Base-by-base conservation (phyloP, 2,329 filamentous ascomycete genomes). In the Pseudogymnoascus sp. region DNA sequence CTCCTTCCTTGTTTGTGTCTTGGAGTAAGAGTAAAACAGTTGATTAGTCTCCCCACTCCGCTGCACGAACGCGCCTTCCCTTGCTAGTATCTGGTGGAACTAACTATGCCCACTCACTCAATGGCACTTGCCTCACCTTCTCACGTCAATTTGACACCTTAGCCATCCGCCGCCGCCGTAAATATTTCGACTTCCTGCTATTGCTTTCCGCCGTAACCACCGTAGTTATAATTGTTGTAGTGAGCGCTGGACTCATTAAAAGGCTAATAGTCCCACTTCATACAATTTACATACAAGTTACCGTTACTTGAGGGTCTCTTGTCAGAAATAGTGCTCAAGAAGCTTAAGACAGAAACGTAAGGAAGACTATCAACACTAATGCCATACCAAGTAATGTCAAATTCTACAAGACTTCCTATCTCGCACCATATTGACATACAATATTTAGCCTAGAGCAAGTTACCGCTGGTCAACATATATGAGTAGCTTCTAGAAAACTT, bases 1-100 rank as follows among this genome's bases (percentile, higher is more conserved):
- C 47, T 54, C 47, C 47, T 54, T 54, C 47, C 47, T 54, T 54
- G n/a, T n/a, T 12, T 33, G 43, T 54, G 43, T 18, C 25, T 18
- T 33, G 11, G n/a, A 54, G 47, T 18, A 20, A 33, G n/a, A 54
- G 47, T 18, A 20, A 33, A 43, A 22, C 4, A 22, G 4, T 14
- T 12, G 47, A 18, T 12, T 33, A 54, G 8, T 33, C 22, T 30
- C 1, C 1, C n/a, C 18, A 54, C n/a, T 9, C n/a, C 9, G 12
- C 9, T 33, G 2, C 12, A 54, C 47, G 25, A 18, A 18, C n/a
- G 28, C 5, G 12, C 47, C 25, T 33, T 30, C 28, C 11, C 9
- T 18, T 54, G 28, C 9, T 18, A 33, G 5, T 54, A 33, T 33
- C 9, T 36, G 11, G 9, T 36, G 12, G 35, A 36, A 11, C 28